Base-by-base conservation (phyloP, 2,329 filamentous ascomycete species). In the Verticillium longisporum region DNA sequence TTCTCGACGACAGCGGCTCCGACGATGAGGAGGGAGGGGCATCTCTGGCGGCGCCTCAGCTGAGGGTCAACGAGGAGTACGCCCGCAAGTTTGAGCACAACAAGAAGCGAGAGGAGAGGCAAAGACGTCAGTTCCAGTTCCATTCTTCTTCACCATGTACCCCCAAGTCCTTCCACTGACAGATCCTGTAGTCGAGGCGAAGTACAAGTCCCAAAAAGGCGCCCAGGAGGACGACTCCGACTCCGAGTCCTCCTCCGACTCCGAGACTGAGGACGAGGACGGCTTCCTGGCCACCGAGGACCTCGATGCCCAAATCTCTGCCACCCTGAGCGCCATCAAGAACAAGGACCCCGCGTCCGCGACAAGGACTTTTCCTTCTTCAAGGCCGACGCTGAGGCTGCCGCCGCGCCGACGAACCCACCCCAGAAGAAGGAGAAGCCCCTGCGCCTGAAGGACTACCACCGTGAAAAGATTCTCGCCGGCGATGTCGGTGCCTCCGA, bases 1-100 rank as follows among this genome's bases (percentile, higher is more conserved):
- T 87, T 36, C 79, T 88, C 57, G 83, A 86, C 63, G 81, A 78
- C 68, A 80, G 81, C 60, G 80, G 78, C 15, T 79, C 82, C 53
- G 79, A 78, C 61, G 75, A 77, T 56, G 76, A 76, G 56, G 75
- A 75, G 59, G 69, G 74, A 66, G 57, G 38, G 26, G 69, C 70
- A 67, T 66, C 73, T 71, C 61, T 71, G 32, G 65, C 70, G 15
- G 69, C 70, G 33, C 66, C 72, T 41, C 73, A 74, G 34, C 83
- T 98, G 73, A 92, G 90, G 72, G 88, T 99, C 75, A 98, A 99
- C 75, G 82, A 92, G 72, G 91, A 96, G 59, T 99, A 88, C 74
- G 95, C 95, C 54, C 86, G 85, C 67, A 84, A 91, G 50, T 98
- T 97, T 69, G 95, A 99, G 74, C 84, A 98, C 77, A 99, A 99